phyloP scores from a whole-genome alignment of 2,329 filamentous ascomycete genomes.

The Alternaria angustiovoidea region DNA sequence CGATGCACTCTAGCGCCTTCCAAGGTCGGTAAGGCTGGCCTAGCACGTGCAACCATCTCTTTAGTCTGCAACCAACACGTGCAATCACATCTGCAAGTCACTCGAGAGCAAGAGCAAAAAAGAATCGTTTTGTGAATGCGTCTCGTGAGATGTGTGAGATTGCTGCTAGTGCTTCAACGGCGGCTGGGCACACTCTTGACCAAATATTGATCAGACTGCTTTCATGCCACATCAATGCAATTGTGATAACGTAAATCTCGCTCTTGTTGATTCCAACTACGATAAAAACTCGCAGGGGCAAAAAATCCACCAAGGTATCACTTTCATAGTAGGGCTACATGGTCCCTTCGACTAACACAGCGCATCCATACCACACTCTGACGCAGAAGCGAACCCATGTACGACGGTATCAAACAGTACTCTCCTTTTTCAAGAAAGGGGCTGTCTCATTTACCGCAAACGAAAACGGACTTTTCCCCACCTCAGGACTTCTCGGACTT shows the following conservation, averaged over 20 bases:
- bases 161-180: no score
- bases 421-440: slow-evolving; percentile 42
- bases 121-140: background rate
- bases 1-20: slow-evolving; percentile 11
- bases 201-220: no score
- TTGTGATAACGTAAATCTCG: background rate
- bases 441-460: slow-evolving; percentile 54
- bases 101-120: background rate
- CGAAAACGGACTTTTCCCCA: slow-evolving; percentile 82
- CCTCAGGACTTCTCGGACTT: slow-evolving; percentile 85
- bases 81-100: background rate
- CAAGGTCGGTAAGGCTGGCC: background rate
- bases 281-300: slow-evolving; percentile 3
- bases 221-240: background rate
- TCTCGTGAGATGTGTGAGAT: no score
- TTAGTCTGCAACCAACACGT: background rate
- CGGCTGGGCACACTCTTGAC: no score
- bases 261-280: slow-evolving; percentile 5
- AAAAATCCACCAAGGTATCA: slow-evolving; percentile 25
- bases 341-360: slow-evolving; percentile 3
- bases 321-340: slow-evolving; percentile 12
- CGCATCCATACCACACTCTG: slow-evolving; percentile 6
- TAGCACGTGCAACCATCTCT: slow-evolving; percentile 11
- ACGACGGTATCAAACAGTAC: slow-evolving; percentile 30
- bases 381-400: background rate